Base-by-base conservation (phyloP, 306 rosid species). In the Cucurbita pepo region DNA sequence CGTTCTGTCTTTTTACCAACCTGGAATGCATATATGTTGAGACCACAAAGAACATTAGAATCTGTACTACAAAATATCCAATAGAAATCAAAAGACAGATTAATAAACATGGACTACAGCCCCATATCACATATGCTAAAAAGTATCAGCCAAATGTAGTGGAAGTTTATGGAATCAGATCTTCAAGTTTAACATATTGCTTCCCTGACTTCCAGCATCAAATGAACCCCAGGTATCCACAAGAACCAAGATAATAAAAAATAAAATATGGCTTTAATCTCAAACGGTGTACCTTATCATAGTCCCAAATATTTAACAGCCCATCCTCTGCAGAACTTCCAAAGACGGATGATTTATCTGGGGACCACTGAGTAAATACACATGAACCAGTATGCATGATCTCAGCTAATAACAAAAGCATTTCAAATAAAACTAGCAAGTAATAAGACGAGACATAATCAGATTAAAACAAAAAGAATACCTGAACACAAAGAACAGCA, bases 311-410 rank as follows among this genome's bases (percentile, higher is more conserved):
- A 81, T 95, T 89, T 14, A 95, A 81, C 71, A 95, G 87, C 73
- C 99, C 99, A 76, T 95, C 99, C 82, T 95, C 99, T 10, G 99
- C 99, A 60, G 99, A 91, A 76, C 99, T 95, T 84, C 99, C 99
- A 85, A 95, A 95, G 69, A 95, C 90, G 69, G 99, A 85, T 51
- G 99, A 79, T 79, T 90, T 91, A 85, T 95, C 99, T 5, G 99
- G 99, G 77, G 88, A 95, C 99, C 99, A 95, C 99, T 95, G 92
- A 83, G 76, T 56, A 83, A 18, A 75, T 43, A 82, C 12, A 61
- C 52, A 8, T 11, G 54, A n/a, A 25, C 36, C 37, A 19, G 36
- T 18, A 18, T 8, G 40, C 10, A 44, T 6, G 34, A 21, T 10
- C 21, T 5, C 52, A 41, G 18, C 70, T 65, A 50, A 69, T 10